Conservation (phyloP, 2,329 filamentous ascomycete species). For the Sporothrix pallida region DNA sequence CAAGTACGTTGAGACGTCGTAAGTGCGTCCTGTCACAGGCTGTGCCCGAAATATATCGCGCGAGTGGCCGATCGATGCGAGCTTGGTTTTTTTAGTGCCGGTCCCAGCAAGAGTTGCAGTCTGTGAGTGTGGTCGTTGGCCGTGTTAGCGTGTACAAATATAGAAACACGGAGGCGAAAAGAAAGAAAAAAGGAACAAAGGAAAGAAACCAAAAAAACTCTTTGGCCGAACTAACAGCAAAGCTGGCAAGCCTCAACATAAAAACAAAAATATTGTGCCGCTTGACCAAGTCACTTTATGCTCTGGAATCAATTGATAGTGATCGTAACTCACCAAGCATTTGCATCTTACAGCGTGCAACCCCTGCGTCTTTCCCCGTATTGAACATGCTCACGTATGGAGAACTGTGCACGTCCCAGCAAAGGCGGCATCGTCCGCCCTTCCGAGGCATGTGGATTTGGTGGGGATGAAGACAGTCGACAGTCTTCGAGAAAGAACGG, state of each 20-base stretch:
- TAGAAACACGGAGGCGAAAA: slow-evolving; percentile 25
- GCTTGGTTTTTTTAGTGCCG: slow-evolving; percentile 5
- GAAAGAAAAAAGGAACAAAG: neutral
- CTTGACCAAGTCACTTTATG: neutral
- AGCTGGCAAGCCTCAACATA: too few relatives aligned
- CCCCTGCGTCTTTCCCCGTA: neutral
- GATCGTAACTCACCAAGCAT: neutral
- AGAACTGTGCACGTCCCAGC: slow-evolving; percentile 13
- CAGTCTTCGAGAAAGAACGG: neutral
- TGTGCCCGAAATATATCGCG: neutral
- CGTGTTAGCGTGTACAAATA: slow-evolving; percentile 18
- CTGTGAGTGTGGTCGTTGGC: neutral
- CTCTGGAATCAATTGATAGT: neutral
- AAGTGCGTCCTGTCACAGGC: neutral
- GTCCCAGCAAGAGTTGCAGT: neutral
- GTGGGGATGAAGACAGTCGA: neutral
- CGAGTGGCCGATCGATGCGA: neutral
- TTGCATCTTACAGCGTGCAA: neutral
- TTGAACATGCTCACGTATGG: neutral
- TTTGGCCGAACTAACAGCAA: neutral
- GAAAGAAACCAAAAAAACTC: neutral
- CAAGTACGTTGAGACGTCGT: too few relatives aligned
- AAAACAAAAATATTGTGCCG: neutral
- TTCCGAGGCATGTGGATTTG: neutral
- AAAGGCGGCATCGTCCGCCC: neutral